Percentiles rank a stretch among this genome's conserved stretches.
Evolutionary conservation across 805 yeast species (phyloP).

Genomic region (Metschnikowia lachancei): DNA sequence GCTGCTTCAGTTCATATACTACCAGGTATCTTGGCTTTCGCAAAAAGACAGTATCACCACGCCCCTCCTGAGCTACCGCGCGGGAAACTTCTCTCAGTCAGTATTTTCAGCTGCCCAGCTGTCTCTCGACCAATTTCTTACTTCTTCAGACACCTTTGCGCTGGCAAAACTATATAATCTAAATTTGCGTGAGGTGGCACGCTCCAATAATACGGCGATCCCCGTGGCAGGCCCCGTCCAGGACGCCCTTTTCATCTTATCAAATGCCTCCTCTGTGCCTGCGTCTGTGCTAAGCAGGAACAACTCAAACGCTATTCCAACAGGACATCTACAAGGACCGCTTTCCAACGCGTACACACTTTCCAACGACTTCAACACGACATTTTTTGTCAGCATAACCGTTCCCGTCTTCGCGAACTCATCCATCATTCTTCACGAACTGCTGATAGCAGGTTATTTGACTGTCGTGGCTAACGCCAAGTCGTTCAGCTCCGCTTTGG

Average conservation of each 20-base stretch:
- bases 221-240: constrained; percentile 29
- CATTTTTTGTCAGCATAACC: constrained; percentile 69
- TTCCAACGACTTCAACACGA: constrained; percentile 17
- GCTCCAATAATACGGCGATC: constrained; percentile 28
- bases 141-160: constrained; percentile 60
- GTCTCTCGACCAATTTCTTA: constrained; percentile 56
- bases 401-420: constrained; percentile 71
- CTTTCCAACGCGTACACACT: constrained; percentile 35
- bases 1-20: constrained; percentile 57
- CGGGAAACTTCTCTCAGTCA: constrained; percentile 63
- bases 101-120: constrained; percentile 43
- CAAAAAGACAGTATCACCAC: constrained; percentile 57
- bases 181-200: constrained; percentile 46
- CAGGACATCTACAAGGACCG: constrained; percentile 62
- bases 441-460: constrained; percentile 66
- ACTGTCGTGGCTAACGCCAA: constrained; percentile 48
- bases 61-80: constrained; percentile 60
- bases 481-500: constrained; percentile 29
- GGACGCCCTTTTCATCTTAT: constrained; percentile 49
- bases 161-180: constrained; percentile 69
- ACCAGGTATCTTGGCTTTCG: constrained; percentile 66
- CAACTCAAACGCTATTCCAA: constrained; percentile 14
- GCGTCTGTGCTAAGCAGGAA: constrained; percentile 31
- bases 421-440: constrained; percentile 57
- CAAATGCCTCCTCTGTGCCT: constrained; percentile 45